Conservation (phyloP, 2,329 filamentous ascomycete genomes). For the Calonectria montana region DNA sequence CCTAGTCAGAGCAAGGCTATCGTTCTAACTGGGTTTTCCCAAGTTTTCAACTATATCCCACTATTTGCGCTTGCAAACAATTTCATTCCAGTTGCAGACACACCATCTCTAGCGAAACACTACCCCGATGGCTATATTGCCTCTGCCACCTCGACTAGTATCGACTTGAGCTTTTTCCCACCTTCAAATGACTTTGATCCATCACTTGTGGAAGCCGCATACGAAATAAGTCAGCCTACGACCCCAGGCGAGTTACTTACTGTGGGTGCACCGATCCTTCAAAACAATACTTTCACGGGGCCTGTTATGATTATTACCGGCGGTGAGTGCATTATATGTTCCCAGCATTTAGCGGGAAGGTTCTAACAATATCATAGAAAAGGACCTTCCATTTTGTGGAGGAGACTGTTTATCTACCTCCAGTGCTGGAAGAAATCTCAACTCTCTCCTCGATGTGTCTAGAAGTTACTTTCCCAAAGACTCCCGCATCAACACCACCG, state of each 20-base stretch:
- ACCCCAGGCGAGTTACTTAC: constrained; percentile 70
- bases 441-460: constrained; percentile 56
- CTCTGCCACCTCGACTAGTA: constrained; percentile 55
- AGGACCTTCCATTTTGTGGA: constrained; percentile 69
- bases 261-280: constrained; percentile 52
- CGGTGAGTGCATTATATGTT: constrained; percentile 43
- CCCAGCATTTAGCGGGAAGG: not conserved
- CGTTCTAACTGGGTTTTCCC: constrained; percentile 70
- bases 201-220: constrained; percentile 58
- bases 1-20: constrained; percentile 68
- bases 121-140: constrained; percentile 66
- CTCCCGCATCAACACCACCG: constrained; percentile 61
- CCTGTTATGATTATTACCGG: constrained; percentile 71
- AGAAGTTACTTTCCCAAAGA: constrained; percentile 56
- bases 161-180: constrained; percentile 64
- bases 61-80: constrained; percentile 59
- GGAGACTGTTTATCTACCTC: constrained; percentile 66
- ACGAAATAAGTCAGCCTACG: constrained; percentile 63
- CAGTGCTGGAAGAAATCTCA: constrained; percentile 47
- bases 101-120: constrained; percentile 38
- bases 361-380: constrained; percentile 43
- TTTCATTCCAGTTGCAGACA: constrained; percentile 55
- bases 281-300: constrained; percentile 57
- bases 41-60: constrained; percentile 56
- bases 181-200: constrained; percentile 65